Conservation (phyloP, 768 basidiomycete genomes). For the Podaxis carcinomalis region DNA sequence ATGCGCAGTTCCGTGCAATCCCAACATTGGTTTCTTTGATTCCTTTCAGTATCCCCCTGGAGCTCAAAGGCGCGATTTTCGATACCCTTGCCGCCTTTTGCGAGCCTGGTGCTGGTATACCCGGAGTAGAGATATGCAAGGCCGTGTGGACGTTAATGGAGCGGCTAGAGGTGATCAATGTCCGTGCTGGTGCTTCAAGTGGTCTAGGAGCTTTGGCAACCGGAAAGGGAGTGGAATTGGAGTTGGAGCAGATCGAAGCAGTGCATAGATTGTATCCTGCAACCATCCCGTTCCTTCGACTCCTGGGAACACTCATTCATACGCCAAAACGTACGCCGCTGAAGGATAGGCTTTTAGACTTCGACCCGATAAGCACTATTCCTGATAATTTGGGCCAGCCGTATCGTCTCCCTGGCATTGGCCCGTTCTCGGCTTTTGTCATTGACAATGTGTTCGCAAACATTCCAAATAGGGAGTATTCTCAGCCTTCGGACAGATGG, state of each 20-base stretch:
- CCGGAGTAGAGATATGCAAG: conserved; percentile 77
- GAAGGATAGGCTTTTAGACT: conserved; percentile 53
- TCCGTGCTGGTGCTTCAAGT: conserved; percentile 40
- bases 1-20: conserved; percentile 77
- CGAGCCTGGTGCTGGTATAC: conserved; percentile 66
- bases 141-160: conserved; percentile 85
- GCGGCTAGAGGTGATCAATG: conserved; percentile 76
- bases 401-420: conserved; percentile 75
- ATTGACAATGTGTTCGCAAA: conserved; percentile 86
- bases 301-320: conserved; percentile 81
- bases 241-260: conserved; percentile 85
- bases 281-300: conserved; percentile 81
- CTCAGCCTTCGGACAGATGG: conserved; percentile 76
- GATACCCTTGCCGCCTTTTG: conserved; percentile 81
- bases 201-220: conserved; percentile 47
- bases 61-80: conserved; percentile 84
- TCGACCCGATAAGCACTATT: conserved; percentile 65
- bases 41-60: conserved; percentile 79
- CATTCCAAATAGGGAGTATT: conserved; percentile 71
- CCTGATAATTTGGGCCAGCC: conserved; percentile 79
- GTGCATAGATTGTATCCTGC: conserved; percentile 77
- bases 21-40: conserved; percentile 76
- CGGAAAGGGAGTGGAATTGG: conserved; percentile 77
- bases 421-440: conserved; percentile 81
- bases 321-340: conserved; percentile 70